These are phyloP conservation scores for Paspalum vaginatum DNA, from an alignment of 176 grass and related monocot genomes.

Conservation along the genomic window DNA sequence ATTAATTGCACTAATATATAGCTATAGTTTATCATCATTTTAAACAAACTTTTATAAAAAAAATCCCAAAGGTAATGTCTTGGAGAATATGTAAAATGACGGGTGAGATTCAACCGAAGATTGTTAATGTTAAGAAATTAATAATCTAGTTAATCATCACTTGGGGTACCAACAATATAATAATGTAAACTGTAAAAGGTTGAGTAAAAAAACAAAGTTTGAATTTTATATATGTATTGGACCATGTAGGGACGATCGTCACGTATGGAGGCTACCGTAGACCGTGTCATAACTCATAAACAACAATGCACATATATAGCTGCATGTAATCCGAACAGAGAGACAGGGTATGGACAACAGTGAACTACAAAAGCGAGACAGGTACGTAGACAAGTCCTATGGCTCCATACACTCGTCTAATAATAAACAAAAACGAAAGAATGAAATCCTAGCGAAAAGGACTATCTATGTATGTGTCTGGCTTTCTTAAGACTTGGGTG, in stretches of 20 bases:
- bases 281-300: too few species aligned
- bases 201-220: neutral
- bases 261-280: neutral
- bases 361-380: slow-evolving; percentile 51
- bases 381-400: slow-evolving; percentile 43
- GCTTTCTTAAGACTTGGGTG: slow-evolving; percentile 45
- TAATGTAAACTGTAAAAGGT: neutral
- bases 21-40: too few species aligned
- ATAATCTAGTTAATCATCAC: neutral
- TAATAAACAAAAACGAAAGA: slow-evolving; percentile 18
- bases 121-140: neutral
- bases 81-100: neutral
- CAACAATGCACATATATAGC: neutral
- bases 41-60: too few species aligned
- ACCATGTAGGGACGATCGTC: neutral
- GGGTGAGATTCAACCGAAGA: neutral
- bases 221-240: neutral
- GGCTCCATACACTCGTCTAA: slow-evolving; percentile 13
- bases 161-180: neutral
- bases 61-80: neutral
- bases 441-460: slow-evolving; percentile 37
- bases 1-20: neutral
- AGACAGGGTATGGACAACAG: slow-evolving; percentile 42
- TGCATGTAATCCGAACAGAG: slow-evolving; percentile 15
- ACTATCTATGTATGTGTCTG: slow-evolving; percentile 29